Evolutionary conservation across 2,329 filamentous ascomycete species (phyloP), one percentile per base, ranked within the genome.

Genomic region (Lasiodiplodia hormozganensis): DNA sequence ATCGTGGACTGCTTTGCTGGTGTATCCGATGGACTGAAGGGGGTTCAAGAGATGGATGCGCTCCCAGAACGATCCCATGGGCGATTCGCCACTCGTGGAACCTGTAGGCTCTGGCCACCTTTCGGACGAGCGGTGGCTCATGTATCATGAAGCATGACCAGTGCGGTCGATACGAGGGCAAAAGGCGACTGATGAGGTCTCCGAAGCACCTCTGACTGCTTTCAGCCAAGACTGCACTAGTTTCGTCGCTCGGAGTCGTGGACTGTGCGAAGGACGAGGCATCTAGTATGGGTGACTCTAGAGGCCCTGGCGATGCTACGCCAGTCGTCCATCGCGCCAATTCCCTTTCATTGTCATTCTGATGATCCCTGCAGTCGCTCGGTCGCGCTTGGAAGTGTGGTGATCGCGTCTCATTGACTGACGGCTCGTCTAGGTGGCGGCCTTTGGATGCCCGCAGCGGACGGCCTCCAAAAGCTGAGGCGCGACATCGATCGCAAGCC

Each of bases 401-500:
- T 34, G 62, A 65, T 65, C 51, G 54, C 56, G 65, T 62, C 21
- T 43, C 34, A 51, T 47, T 68, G 56, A 68, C 56, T 34, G 54
- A 60, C 21, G 23, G 23, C 18, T 60, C 47, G n/a, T 38, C 31
- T 77, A 89, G 88, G 92, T 69, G 93, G 92, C 57, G 94, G 94
- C 1, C 82, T 96, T 18, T 97, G 92, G 92, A 87, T 90, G 74
- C 92, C 93, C 2, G 91, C 93, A 65, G 86, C 87, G 1, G 81
- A 83, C 4, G 84, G 89, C n/a, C 82, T 96, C 16, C 86, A 86
- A 43, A 85, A 85, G 70, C 82, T 97, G 77, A 88, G 94, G 69
- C 85, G 86, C 38, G 91, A 90, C 76, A 91, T 97, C 76, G 92
- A 97, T 80, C 85, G 87, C 73, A 87, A 90, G 70, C 90, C 93